These are phyloP conservation scores for Cyberlindnera euphorbiiphila DNA, from an alignment of 805 yeast genomes.

Conservation along the genomic window DNA sequence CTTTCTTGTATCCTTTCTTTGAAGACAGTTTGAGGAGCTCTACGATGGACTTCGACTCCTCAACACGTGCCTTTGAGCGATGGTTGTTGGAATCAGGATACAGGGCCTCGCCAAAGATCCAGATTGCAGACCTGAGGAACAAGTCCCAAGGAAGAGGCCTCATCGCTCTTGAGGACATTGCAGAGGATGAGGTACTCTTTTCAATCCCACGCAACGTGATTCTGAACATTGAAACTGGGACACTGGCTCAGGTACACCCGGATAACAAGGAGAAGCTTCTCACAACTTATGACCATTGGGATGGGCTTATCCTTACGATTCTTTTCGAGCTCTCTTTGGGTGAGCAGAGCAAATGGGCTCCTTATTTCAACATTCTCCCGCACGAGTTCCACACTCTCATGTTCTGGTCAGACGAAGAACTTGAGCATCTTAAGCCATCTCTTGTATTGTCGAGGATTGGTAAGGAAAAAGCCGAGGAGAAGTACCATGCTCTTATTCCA, in stretches of 20 bases:
- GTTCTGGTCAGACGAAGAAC: conserved; percentile 72
- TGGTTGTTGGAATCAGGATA: conserved; percentile 46
- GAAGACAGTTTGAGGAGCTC: too few species aligned
- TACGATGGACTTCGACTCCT: conserved; percentile 21
- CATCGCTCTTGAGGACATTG: conserved; percentile 58
- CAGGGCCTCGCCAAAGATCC: conserved; percentile 51
- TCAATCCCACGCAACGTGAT: conserved; percentile 58
- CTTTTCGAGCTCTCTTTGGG: conserved; percentile 53
- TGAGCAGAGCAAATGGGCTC: conserved; percentile 54
- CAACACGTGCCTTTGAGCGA: conserved; percentile 38
- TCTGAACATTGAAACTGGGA: conserved; percentile 57
- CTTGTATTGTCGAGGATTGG: conserved; percentile 70
- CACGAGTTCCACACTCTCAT: conserved; percentile 58
- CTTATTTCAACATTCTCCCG: conserved; percentile 75
- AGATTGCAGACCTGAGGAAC: conserved; percentile 55
- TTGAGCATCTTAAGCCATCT: conserved; percentile 61
- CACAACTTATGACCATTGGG: conserved; percentile 63
- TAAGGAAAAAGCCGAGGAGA: conserved; percentile 54
- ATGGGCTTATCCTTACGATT: conserved; percentile 64
- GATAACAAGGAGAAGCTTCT: conserved; percentile 36
- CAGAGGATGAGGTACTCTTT: conserved; percentile 61
- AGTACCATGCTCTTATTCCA: conserved; percentile 47
- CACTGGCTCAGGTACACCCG: conserved; percentile 32
- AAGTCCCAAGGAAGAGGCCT: conserved; percentile 75
- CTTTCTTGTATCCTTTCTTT: too few species aligned